Percentiles rank a stretch among this genome's conserved stretches.
phyloP scores from a whole-genome alignment of 73 alveolate species.

The Breviolum minutum region DNA sequence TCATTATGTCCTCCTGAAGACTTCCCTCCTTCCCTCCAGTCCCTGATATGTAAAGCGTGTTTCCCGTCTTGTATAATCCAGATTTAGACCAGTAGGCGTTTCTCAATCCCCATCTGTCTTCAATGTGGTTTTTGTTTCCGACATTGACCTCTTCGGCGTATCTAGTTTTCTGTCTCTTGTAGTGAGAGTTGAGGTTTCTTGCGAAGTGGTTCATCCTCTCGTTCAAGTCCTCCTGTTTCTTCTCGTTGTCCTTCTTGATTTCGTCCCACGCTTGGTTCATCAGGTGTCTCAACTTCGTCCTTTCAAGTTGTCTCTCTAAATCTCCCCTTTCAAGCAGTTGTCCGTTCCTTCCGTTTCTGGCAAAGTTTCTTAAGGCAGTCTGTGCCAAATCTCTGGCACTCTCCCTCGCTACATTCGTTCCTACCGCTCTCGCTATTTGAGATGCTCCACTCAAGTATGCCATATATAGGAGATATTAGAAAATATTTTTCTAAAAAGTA shows the following conservation, averaged over 20 bases:
- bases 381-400: not conserved
- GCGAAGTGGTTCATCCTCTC: slow-evolving; percentile 6
- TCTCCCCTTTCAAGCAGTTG: not conserved
- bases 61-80: slow-evolving; percentile 14
- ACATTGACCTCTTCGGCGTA: not conserved
- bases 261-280: not conserved
- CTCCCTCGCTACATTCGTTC: not conserved
- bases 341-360: not conserved
- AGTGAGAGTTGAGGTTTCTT: not conserved
- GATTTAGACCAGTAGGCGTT: not conserved
- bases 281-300: not conserved
- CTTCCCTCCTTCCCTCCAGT: not conserved
- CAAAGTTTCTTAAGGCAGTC: not conserved
- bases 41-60: not conserved
- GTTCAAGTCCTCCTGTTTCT: not conserved
- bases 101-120: not conserved
- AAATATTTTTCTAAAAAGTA: not conserved
- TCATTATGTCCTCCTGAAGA: not conserved
- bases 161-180: not conserved
- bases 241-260: not conserved
- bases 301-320: not conserved
- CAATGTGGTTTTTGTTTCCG: not conserved
- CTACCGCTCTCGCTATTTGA: not conserved
- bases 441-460: not conserved
- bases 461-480: not conserved